Base-by-base conservation (phyloP, 2,329 filamentous ascomycete species). In the Fusarium sublunatum region DNA sequence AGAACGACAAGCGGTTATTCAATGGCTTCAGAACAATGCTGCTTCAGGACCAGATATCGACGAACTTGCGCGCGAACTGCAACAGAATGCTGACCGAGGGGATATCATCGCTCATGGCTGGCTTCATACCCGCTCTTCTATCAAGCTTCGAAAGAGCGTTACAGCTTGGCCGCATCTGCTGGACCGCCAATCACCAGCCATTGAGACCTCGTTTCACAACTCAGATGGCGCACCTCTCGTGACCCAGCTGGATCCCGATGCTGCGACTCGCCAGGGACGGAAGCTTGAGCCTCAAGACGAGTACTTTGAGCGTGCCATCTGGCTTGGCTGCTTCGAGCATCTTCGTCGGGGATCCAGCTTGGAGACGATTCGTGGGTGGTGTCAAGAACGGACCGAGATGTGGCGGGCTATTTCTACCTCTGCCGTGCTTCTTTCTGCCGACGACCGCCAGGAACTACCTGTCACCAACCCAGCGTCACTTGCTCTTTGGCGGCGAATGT, bases 271-370 rank as follows among this genome's bases (percentile, higher is more conserved):
- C 59, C 93, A 98, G 75, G 84, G 83, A 44, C 86, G 91, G 50
- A 87, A 84, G 45, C 81, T 98, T 36, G 90, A 96, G 72, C 86
- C 88, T 24, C 87, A 93, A 69, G 95, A 99, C 72, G 88, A 92
- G 65, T 93, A 89, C 70, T 95, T 94, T 62, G 95, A 99, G 78
- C 87, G 90, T 49, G 91, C 93, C 3, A 91, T 96, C 42, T 98
- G 95, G 93, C 84, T 93, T 59, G 90, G 91, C n/a, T 95, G 92
- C 77, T 98, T 93, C 80, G 92, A 97, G 75, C 91, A 97, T 81
- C 82, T 99, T 48, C 88, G 94, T 44, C 88, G 93, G 41, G 95
- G 95, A n/a, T 88, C 87, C 65, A 87, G 83, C 60, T 86, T 91
- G 78, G 78, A 84, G 8, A 86, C 90, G 34, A 91, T 98, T 62